Evolutionary conservation across 2,329 filamentous ascomycete genomes (phyloP).

Genomic region (Acarospora socialis): DNA sequence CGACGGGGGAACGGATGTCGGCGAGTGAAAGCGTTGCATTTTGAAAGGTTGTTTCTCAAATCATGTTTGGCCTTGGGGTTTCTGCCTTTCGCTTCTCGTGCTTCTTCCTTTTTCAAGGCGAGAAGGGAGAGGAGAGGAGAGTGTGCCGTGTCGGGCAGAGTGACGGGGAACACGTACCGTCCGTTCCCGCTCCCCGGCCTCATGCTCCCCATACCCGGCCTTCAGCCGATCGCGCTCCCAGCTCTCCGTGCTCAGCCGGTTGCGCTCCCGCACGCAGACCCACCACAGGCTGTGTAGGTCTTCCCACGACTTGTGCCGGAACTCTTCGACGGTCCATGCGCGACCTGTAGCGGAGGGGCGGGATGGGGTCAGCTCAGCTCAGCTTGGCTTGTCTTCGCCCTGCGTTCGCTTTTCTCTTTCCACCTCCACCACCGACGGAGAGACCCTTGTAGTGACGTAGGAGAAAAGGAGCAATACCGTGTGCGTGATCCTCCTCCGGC

Average conservation of each 20-base stretch:
- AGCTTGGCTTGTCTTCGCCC: neutral
- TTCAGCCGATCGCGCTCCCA: slow-evolving; percentile 53
- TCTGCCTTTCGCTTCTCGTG: too few relatives aligned
- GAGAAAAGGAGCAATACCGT: slow-evolving; percentile 39
- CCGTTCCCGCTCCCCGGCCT: slow-evolving; percentile 48
- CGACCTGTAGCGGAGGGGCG: slow-evolving; percentile 38
- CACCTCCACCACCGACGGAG: too few relatives aligned
- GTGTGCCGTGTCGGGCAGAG: too few relatives aligned
- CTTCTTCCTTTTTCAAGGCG: too few relatives aligned
- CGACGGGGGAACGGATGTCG: too few relatives aligned
- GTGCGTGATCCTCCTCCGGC: slow-evolving; percentile 54
- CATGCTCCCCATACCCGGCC: slow-evolving; percentile 58
- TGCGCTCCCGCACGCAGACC: slow-evolving; percentile 82
- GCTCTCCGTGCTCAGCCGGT: slow-evolving; percentile 67
- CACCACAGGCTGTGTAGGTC: slow-evolving; percentile 90
- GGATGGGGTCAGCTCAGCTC: slow-evolving; percentile 2
- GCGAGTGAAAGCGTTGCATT: too few relatives aligned
- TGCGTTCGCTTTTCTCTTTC: too few relatives aligned
- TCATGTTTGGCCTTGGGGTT: too few relatives aligned
- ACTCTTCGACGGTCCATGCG: slow-evolving; percentile 70
- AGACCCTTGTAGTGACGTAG: neutral
- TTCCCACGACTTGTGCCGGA: slow-evolving; percentile 82
- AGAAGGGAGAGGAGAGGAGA: too few relatives aligned
- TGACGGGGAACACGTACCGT: slow-evolving; percentile 41
- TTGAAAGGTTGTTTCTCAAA: too few relatives aligned